These are phyloP conservation scores for Macrophomina phaseolina DNA, from an alignment of 2,329 filamentous ascomycete species.

Conservation along the genomic window DNA sequence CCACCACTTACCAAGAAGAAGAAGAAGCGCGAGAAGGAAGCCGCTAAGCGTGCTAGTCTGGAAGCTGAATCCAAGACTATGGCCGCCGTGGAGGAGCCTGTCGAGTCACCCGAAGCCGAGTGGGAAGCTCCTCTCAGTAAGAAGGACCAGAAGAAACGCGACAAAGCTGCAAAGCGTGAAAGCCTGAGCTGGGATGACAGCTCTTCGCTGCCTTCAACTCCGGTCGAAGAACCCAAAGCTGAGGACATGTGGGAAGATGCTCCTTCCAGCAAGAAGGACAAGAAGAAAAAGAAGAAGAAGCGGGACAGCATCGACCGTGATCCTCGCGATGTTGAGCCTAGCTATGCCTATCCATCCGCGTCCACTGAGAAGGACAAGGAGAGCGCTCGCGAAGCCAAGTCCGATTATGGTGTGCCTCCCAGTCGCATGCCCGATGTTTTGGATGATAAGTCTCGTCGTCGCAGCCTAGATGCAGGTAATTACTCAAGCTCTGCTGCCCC, in stretches of 20 bases:
- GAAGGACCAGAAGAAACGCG: constrained; percentile 36
- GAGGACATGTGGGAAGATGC: constrained; percentile 26
- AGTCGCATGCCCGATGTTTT: not conserved
- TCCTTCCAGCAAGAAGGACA: constrained; percentile 36
- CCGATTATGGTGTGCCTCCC: not conserved
- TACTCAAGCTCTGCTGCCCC: not conserved
- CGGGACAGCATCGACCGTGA: constrained; percentile 43
- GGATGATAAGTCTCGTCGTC: not conserved
- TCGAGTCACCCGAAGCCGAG: constrained; percentile 42
- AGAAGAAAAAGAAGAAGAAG: constrained; percentile 37
- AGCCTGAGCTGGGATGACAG: constrained; percentile 15
- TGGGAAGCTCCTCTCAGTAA: constrained; percentile 30
- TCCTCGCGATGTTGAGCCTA: constrained; percentile 35
- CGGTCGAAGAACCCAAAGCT: constrained; percentile 29
- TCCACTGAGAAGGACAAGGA: constrained; percentile 14
- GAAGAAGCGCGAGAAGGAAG: constrained; percentile 53
- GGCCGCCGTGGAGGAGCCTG: constrained; percentile 29
- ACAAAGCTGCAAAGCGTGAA: constrained; percentile 30
- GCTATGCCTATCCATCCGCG: not conserved
- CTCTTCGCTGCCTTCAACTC: constrained; percentile 14
- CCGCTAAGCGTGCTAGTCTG: constrained; percentile 38
- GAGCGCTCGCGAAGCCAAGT: constrained; percentile 13
- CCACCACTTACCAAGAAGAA: constrained; percentile 39
- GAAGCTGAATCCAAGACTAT: constrained; percentile 35
- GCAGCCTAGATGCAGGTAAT: constrained; percentile 5